Percentiles rank a stretch among this genome's conserved stretches.
phyloP scores from a whole-genome alignment of 768 basidiomycete genomes.

The Dentipellis sp. region DNA sequence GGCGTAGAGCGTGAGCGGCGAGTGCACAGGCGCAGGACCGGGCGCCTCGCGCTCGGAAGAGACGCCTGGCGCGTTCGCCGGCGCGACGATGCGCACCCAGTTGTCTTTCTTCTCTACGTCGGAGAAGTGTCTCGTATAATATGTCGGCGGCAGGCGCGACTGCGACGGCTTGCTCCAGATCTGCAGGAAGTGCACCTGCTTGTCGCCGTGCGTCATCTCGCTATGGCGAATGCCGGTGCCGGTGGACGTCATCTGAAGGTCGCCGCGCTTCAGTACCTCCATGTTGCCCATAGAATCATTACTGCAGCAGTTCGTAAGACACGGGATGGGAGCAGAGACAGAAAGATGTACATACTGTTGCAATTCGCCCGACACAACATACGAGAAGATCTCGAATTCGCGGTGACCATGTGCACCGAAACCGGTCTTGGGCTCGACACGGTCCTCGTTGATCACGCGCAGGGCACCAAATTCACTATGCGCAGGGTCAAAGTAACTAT shows the following conservation, averaged over 20 bases:
- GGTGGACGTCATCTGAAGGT: conserved; percentile 85
- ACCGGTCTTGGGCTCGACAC: conserved; percentile 65
- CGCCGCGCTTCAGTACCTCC: conserved; percentile 83
- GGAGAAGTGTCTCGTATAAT: conserved; percentile 81
- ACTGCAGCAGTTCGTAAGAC: conserved; percentile 27
- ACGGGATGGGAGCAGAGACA: neutral
- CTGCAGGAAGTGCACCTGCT: conserved; percentile 53
- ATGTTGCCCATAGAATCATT: conserved; percentile 88
- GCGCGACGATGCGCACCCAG: conserved; percentile 71
- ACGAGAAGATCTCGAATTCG: conserved; percentile 89
- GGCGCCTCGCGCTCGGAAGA: conserved; percentile 47
- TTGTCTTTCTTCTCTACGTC: conserved; percentile 75
- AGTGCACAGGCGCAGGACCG: conserved; percentile 79
- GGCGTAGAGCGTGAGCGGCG: conserved; percentile 62
- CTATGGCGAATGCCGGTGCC: conserved; percentile 89
- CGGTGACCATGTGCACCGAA: conserved; percentile 82
- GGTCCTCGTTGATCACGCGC: conserved; percentile 89
- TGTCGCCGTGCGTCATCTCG: conserved; percentile 44
- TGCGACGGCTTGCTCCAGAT: conserved; percentile 53
- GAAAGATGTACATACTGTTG: conserved; percentile 54
- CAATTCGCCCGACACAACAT: conserved; percentile 68
- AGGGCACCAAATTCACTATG: conserved; percentile 51
- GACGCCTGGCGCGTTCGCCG: conserved; percentile 51
- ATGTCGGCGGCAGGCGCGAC: conserved; percentile 53
- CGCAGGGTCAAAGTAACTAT: neutral